These are phyloP conservation scores for Heterobasidion irregulare DNA, from an alignment of 1,284 basidiomycete species.

Conservation along the genomic window DNA sequence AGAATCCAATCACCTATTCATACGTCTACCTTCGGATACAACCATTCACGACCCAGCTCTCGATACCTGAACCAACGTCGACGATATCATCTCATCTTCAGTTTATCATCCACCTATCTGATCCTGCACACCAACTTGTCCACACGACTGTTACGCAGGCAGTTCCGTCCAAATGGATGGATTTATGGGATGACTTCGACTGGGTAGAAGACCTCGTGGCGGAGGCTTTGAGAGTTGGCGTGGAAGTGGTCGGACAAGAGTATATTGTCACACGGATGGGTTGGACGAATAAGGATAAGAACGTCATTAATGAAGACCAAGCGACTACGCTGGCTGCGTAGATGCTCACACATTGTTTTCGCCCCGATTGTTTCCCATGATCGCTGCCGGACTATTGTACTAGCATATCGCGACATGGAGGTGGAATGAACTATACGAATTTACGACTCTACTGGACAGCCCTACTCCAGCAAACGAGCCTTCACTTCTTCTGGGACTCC, in stretches of 20 bases:
- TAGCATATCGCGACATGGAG: not conserved
- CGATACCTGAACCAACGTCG: slow-evolving; percentile 24
- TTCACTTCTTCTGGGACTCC: slow-evolving; percentile 58
- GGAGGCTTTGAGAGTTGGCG: slow-evolving; percentile 71
- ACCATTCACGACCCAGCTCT: slow-evolving; percentile 64
- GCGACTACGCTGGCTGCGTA: slow-evolving; percentile 11
- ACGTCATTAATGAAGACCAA: slow-evolving; percentile 11
- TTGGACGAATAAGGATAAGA: slow-evolving; percentile 35
- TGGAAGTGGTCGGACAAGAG: slow-evolving; percentile 85
- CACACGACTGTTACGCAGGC: slow-evolving; percentile 77
- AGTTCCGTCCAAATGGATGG: slow-evolving; percentile 75
- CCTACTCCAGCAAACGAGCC: not conserved
- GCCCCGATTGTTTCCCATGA: not conserved
- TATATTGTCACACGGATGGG: slow-evolving; percentile 79
- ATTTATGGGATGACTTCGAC: slow-evolving; percentile 84
- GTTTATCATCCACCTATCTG: slow-evolving; percentile 78
- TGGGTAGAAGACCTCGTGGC: slow-evolving; percentile 95
- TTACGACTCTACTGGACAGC: not conserved
- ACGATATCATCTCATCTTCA: slow-evolving; percentile 53
- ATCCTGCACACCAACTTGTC: slow-evolving; percentile 72
- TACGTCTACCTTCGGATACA: slow-evolving; percentile 93
- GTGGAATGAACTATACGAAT: not conserved
- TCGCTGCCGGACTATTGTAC: not conserved
- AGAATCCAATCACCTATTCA: slow-evolving; percentile 80
- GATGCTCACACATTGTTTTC: not conserved